Conservation (phyloP, 176 grass and related monocot species). For the Miscanthus lutarioriparius region DNA sequence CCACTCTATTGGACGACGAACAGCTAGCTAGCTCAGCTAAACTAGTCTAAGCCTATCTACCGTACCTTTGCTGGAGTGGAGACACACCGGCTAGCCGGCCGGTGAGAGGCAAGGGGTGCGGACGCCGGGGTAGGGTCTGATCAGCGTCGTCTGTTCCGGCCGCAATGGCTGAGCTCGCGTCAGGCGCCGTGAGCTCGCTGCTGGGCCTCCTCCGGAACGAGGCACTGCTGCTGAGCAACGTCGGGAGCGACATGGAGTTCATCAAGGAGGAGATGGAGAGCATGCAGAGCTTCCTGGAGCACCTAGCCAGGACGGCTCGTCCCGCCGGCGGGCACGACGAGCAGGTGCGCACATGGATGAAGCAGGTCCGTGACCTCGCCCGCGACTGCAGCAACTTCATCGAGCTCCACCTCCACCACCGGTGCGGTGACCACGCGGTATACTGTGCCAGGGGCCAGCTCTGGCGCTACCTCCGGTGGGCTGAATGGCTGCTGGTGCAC, state of each 20-base stretch:
- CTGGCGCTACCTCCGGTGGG: not conserved
- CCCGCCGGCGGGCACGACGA: not conserved
- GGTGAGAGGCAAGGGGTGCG: not conserved
- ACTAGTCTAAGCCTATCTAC: not conserved
- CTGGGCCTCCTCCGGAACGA: not conserved
- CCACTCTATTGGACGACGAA: not conserved
- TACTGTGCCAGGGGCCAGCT: not conserved
- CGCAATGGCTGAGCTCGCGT: not conserved
- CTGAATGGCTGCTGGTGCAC: not conserved
- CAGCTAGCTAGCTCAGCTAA: not conserved
- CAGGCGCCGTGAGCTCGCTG: not conserved
- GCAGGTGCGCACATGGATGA: not conserved
- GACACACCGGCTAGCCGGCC: not conserved
- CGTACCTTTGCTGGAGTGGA: not conserved
- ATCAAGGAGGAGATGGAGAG: slow-evolving; percentile 11
- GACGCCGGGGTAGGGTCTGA: not conserved
- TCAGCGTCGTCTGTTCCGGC: not conserved
- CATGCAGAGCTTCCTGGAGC: not conserved
- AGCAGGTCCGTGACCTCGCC: not conserved
- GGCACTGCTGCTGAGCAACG: not conserved
- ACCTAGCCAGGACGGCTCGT: not conserved
- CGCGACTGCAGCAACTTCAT: not conserved
- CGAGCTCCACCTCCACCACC: not conserved
- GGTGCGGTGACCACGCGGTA: not conserved
- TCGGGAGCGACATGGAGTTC: not conserved